Base-by-base conservation (phyloP, 2,329 filamentous ascomycete genomes). In the Phialemoniopsis sp. region DNA sequence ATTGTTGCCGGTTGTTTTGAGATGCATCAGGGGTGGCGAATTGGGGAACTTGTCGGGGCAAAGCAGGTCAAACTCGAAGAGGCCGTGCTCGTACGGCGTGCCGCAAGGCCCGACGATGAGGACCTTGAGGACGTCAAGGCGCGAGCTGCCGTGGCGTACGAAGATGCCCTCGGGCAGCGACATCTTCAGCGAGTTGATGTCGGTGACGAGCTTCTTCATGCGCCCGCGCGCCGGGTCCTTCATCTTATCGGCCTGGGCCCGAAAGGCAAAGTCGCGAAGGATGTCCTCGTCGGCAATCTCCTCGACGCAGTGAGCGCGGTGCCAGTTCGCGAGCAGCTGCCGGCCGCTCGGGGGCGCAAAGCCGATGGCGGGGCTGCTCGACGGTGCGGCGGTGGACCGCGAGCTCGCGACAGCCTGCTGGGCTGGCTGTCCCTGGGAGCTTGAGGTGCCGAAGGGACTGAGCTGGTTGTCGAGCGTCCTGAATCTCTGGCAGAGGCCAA, bases 1-100 rank as follows among this genome's bases (percentile, higher is more conserved):
- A 1, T 67, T 66, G 4, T 58, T 55, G 2, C 63, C 66, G 1
- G 73, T 75, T 0, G 68, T 72, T 42, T 56, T 62, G 47, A 73
- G 73, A 1, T 42, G 37, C 42, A 74, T 58, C 7, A 37, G 7
- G 0, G 73, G 73, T 10, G 72, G 66, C 1, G 19, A 38, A 2
- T 53, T 44, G 0, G 74, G 73, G 40, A 71, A 78, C 0, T 60
- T 46, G 0, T 21, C 12, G 8, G 53, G 50, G 36, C 68, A 73
- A 28, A 64, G 66, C 26, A 78, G 46, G 46, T 78, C 72, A 41
- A 78, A 78, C 44, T 77, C 73, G 47, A 76, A 78, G 4, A 77
- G 48, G 0, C 73, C 73, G 32, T 70, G 59, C 45, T 72, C 72
- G 50, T 78, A 78, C 13, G 74, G 73, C 7, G 72, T 76, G 13